A percentile compares a stretch with the other conserved stretches of the same genome.
Conservation (phyloP, 192 early-diverging fungal species). For the Coemansia sp. region DNA sequence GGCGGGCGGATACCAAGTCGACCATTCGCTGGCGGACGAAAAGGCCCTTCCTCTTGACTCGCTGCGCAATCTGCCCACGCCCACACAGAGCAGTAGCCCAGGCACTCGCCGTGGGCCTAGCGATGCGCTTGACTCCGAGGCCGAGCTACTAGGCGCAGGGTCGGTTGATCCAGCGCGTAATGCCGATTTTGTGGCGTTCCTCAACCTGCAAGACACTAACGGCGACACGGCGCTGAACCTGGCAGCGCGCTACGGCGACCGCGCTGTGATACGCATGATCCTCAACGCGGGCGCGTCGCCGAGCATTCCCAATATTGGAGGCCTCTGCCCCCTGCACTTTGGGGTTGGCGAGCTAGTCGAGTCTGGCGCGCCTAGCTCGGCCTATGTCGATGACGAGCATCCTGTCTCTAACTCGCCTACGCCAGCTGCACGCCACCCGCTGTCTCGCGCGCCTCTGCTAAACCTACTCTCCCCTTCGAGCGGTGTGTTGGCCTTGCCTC, state of each 20-base stretch:
- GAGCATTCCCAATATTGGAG: conserved; percentile 69
- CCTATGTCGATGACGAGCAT: background rate
- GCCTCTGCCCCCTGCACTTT: conserved; percentile 76
- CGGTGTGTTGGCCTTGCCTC: conserved; percentile 17
- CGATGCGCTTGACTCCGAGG: background rate
- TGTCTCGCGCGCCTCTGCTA: background rate
- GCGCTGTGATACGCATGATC: conserved; percentile 65
- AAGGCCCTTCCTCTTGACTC: background rate
- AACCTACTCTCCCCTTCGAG: background rate
- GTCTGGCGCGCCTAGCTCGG: background rate
- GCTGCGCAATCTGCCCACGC: conserved; percentile 25
- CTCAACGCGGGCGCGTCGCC: conserved; percentile 77
- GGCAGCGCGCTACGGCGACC: conserved; percentile 74
- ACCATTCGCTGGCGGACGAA: conserved; percentile 1
- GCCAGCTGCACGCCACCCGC: background rate
- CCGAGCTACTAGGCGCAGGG: background rate
- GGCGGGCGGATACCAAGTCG: conserved; percentile 51
- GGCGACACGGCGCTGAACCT: conserved; percentile 93
- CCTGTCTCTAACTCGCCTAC: conserved; percentile 5
- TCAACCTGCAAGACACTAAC: conserved; percentile 74
- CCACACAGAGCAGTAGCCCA: conserved; percentile 36
- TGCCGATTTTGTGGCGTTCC: conserved; percentile 75
- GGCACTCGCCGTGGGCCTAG: background rate
- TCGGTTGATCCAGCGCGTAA: conserved; percentile 10
- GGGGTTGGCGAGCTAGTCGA: conserved; percentile 43